Evolutionary conservation across 2,329 filamentous ascomycete genomes (phyloP), one percentile per base, ranked within the genome.

Genomic region (Microcyclospora tardicrescens): DNA sequence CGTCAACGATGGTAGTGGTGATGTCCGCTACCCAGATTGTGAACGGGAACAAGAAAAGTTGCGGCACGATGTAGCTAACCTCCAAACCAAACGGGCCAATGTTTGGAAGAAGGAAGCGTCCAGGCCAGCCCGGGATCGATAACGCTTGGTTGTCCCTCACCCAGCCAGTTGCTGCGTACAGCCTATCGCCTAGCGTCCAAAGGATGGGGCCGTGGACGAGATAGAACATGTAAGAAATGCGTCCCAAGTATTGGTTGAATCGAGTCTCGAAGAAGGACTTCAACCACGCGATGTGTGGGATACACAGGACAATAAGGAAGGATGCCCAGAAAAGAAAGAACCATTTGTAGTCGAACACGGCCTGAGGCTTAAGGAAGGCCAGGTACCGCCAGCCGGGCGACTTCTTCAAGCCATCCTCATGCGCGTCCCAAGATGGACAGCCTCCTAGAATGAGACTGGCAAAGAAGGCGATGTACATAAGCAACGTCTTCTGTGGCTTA

Each of bases 181-280:
- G 16, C 30, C 78, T 63, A 52, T 83, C 75, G 3, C 75, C 77
- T 1, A 80, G 38, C 0, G 65, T 66, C 64, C 65, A 71, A 1
- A 81, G 58, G 1, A 81, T 55, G 0, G 76, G 76, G 0, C 77
- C 77, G 46, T 81, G 77, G 10, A 79, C 66, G 8, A 81, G 62
- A 56, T 81, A 81, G 9, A 81, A 60, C 2, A 72, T 65, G 51
- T 71, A 81, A 0, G 74, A 79, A 39, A 79, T 66, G 35, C 70
- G 68, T 1, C 76, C 77, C 2, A 81, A 64, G 43, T 77, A 77
- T 50, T 77, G 76, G 49, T 69, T 73, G 49, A 76, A 69, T 14
- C 61, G 61, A 0, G 61, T 63, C 54, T 77, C 75, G 48, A 80
- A 79, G 51, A 78, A 73, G 2, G 57, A 44, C 55, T 69, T 72